Base-by-base conservation (phyloP, 345 rosid species). In the Nasturtium officinale region DNA sequence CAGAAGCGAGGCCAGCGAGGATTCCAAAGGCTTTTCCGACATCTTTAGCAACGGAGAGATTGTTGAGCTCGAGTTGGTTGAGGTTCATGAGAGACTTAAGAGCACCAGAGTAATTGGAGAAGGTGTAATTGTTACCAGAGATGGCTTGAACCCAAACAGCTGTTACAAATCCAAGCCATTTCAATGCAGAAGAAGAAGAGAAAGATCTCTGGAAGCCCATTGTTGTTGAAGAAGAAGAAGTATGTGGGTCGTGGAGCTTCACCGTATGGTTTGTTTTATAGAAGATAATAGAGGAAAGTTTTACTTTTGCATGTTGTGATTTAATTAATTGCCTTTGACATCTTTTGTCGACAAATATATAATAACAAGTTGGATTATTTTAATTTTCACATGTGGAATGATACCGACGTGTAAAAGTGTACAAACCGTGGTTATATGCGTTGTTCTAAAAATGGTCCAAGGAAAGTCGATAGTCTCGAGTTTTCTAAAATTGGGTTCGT, bases 61-160 rank as follows among this genome's bases (percentile, higher is more conserved):
- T 84, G 83, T 94, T 94, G 32, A 94, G 96, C 33, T 94, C 62
- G 42, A 89, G 86, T 48, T 91, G 98, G 28, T 90, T 91, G 47
- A 94, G 86, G 72, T 73, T 83, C 98, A 94, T 94, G 7, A 94
- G 88, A 20, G 90, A 77, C 52, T 93, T 93, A 46, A 93, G 82
- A 63, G 96, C 90, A 10, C 86, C 90, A 0, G 98, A 94, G 80
- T 94, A 94, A 64, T 94, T 91, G 1, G 98, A 88, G 80, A 94
- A 94, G 1, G 96, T 85, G 83, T 94, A 91, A 69, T 94, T 94
- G 84, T 94, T 94, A 78, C 98, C 98, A 20, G 98, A 89, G 38
- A 94, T 80, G 64, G 91, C 52, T 77, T 89, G 96, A 17, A 94
- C 96, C 98, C 98, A 94, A 18, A 94, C 95, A 15, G 98, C 98